Evolutionary conservation across 768 basidiomycete genomes (phyloP), one percentile per base, ranked within the genome.

Genomic region (Kwoniella botswanensis): DNA sequence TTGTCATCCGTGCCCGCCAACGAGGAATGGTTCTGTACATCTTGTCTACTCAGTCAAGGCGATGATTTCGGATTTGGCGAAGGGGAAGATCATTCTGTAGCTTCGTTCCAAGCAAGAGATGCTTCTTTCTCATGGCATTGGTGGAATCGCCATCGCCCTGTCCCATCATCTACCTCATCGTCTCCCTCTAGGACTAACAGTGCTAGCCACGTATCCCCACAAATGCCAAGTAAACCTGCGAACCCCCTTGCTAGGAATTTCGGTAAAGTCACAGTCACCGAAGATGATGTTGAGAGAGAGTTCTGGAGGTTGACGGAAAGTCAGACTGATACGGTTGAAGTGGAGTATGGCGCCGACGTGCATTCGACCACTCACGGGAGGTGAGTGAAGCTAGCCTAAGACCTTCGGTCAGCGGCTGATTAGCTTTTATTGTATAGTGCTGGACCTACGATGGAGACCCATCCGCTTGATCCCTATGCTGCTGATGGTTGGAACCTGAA

Each of bases 281-380:
- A 99, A 83, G 88, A 89, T 73, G 94, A 98, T 75, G 89, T 98
- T 11, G 97, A 99, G 86, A 86, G 87, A 59, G 96, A 99, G 83
- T 99, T 98, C 78, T 99, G 97, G 97, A 88, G 94, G 43, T 88
- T 99, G 62, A 94, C 98, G 11, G 92, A 97, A 83, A 92, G 91
- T 18, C 88, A 89, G 67, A 86, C 88, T 54, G 95, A 98, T 81
- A 95, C 93, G 0, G 94, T 99, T 18, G 97, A 99, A 83, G 91
- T 98, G 43, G 97, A 99, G 84, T 99, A 99, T 81, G 97, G 97
- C n/a, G 97, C 97, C 1, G 97, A 99, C 83, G 91, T 99, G 43
- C 95, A 98, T 84, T 96, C 94, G 10, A 95, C 94, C 0, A 96
- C 93, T 9, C 94, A 98, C 77, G 96, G 96, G 84, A 98, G 94